Percentiles rank a stretch among this genome's conserved stretches.
Conservation (phyloP, 352 stramenopile species). For the Globisporangium cederbergense region DNA sequence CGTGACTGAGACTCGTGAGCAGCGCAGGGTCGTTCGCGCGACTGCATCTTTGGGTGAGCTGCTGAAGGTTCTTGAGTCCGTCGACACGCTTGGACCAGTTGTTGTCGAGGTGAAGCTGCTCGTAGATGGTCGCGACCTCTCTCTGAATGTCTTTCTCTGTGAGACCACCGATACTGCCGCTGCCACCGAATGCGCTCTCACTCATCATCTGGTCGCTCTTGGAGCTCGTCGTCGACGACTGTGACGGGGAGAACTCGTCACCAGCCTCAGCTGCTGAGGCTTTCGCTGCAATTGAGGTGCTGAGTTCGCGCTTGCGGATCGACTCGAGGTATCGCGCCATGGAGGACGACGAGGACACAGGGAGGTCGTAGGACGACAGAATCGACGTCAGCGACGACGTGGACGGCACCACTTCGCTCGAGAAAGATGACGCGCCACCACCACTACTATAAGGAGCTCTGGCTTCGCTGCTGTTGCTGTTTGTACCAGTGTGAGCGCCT, state of each 20-base stretch:
- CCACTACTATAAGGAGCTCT: not conserved
- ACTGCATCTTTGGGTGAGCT: slow-evolving; percentile 44
- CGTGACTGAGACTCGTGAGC: slow-evolving; percentile 31
- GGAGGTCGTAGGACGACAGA: slow-evolving; percentile 44
- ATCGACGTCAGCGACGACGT: slow-evolving; percentile 35
- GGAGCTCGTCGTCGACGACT: slow-evolving; percentile 37
- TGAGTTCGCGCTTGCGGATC: slow-evolving; percentile 39
- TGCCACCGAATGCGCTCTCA: slow-evolving; percentile 4
- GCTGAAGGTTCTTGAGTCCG: slow-evolving; percentile 57
- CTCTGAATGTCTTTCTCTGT: slow-evolving; percentile 63
- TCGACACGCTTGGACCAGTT: slow-evolving; percentile 81
- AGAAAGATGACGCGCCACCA: not conserved
- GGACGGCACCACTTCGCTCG: not conserved
- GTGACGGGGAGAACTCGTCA: slow-evolving; percentile 37
- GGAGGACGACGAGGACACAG: slow-evolving; percentile 48
- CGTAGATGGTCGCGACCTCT: slow-evolving; percentile 46
- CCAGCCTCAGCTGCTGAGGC: slow-evolving; percentile 9
- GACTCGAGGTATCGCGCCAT: slow-evolving; percentile 52
- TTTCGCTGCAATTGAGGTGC: slow-evolving; percentile 25
- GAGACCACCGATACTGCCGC: slow-evolving; percentile 19
- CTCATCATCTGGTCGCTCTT: slow-evolving; percentile 16
- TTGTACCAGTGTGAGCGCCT: slow-evolving; percentile 7
- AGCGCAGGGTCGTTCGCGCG: slow-evolving; percentile 25
- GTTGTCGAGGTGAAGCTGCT: slow-evolving; percentile 61
- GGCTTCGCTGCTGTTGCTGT: not conserved